phyloP scores from a whole-genome alignment of 495 filamentous ascomycete species.

The Sporormia fimetaria region DNA sequence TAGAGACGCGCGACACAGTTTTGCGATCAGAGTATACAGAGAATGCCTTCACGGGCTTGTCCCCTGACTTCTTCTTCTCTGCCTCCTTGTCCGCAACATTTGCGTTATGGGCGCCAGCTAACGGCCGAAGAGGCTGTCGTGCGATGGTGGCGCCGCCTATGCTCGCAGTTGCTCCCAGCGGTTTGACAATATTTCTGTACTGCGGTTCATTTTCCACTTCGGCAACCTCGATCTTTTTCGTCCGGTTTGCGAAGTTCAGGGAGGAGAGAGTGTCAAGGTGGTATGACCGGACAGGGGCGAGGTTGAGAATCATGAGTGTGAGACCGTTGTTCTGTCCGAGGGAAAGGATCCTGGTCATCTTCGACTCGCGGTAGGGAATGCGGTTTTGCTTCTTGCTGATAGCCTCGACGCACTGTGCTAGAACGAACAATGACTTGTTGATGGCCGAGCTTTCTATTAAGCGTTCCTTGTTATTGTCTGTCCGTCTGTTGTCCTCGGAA shows the following conservation, averaged over 20 bases:
- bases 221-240: conserved; percentile 90
- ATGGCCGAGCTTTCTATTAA: conserved; percentile 95
- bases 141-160: conserved; percentile 39
- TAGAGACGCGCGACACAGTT: conserved; percentile 30
- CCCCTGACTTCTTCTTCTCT: conserved; percentile 41
- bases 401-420: conserved; percentile 93
- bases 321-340: conserved; percentile 92
- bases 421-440: conserved; percentile 92
- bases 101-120: conserved; percentile 48
- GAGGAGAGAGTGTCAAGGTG: conserved; percentile 91
- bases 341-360: conserved; percentile 92
- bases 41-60: conserved; percentile 75
- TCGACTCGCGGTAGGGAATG: conserved; percentile 88
- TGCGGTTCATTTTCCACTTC: conserved; percentile 90
- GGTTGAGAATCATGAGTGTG: conserved; percentile 93
- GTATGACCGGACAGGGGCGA: conserved; percentile 75
- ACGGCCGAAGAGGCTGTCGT: conserved; percentile 66
- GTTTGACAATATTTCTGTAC: conserved; percentile 49
- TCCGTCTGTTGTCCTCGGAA: conserved; percentile 89
- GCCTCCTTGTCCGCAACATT: conserved; percentile 46
- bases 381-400: conserved; percentile 69
- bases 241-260: conserved; percentile 87
- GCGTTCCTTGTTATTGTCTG: conserved; percentile 87
- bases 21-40: conserved; percentile 67
- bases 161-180: conserved; percentile 36